phyloP scores from a whole-genome alignment of 352 stramenopile genomes.

The Phytophthora nicotianae region DNA sequence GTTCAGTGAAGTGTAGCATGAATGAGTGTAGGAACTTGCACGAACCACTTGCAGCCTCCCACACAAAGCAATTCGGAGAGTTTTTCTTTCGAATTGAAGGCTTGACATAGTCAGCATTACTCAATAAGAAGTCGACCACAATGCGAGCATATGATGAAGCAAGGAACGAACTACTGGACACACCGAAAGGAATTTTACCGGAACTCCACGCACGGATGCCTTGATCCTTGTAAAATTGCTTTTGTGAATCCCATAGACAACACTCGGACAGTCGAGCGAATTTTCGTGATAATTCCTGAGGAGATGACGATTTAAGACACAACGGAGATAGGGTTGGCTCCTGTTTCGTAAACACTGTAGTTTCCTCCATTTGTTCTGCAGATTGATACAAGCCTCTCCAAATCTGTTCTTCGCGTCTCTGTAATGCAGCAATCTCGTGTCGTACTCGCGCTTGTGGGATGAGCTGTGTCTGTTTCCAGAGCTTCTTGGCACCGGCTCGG shows the following conservation, averaged over 20 bases:
- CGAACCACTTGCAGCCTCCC: constrained; percentile 79
- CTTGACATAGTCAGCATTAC: constrained; percentile 12
- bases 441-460: constrained; percentile 53
- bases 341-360: not conserved
- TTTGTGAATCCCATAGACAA: constrained; percentile 73
- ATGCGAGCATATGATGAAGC: constrained; percentile 64
- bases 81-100: constrained; percentile 8
- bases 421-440: constrained; percentile 39
- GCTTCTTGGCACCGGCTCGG: constrained; percentile 39
- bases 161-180: constrained; percentile 83
- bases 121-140: constrained; percentile 57
- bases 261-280: constrained; percentile 55
- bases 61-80: constrained; percentile 77
- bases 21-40: constrained; percentile 86
- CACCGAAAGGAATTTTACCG: constrained; percentile 72
- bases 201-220: constrained; percentile 80
- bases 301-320: not conserved
- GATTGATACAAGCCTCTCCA: constrained; percentile 39
- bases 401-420: constrained; percentile 27
- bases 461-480: constrained; percentile 54
- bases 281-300: not conserved
- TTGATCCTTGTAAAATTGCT: constrained; percentile 80
- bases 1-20: constrained; percentile 62
- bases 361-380: not conserved
- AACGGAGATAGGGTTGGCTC: constrained; percentile 4